Conservation (phyloP, 768 basidiomycete species). For the Suillus variegatus region DNA sequence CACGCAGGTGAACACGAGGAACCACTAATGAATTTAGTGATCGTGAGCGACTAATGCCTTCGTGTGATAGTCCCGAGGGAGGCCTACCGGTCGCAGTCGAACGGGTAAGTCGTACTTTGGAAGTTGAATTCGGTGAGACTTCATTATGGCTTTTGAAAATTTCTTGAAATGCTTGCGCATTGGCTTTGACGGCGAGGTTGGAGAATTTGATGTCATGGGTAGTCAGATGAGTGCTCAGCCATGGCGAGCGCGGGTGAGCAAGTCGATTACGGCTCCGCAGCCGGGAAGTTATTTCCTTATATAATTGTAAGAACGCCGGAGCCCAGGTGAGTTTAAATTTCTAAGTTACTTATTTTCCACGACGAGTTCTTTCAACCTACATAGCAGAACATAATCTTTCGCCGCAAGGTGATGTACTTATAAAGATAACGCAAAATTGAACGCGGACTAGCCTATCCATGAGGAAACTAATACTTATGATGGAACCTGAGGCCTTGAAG, state of each 20-base stretch:
- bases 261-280: background rate
- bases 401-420: too few species aligned
- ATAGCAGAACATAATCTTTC: too few species aligned
- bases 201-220: constrained; percentile 7
- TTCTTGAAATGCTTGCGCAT: constrained; percentile 42
- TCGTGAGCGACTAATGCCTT: constrained; percentile 11
- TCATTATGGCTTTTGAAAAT: constrained; percentile 65
- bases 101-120: constrained; percentile 72
- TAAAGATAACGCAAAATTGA: too few species aligned
- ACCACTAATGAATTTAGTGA: constrained; percentile 57
- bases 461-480: too few species aligned
- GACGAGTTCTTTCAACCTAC: too few species aligned
- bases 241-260: constrained; percentile 6
- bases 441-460: too few species aligned
- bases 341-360: too few species aligned
- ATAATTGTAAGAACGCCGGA: background rate
- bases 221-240: constrained; percentile 13
- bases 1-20: constrained; percentile 66
- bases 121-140: constrained; percentile 61
- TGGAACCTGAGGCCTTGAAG: too few species aligned
- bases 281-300: constrained; percentile 9
- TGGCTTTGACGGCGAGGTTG: constrained; percentile 13
- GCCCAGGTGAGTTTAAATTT: too few species aligned
- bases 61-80: background rate
- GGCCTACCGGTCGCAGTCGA: constrained; percentile 66